Conservation (phyloP, 345 rosid genomes). For the Populus davidiana region DNA sequence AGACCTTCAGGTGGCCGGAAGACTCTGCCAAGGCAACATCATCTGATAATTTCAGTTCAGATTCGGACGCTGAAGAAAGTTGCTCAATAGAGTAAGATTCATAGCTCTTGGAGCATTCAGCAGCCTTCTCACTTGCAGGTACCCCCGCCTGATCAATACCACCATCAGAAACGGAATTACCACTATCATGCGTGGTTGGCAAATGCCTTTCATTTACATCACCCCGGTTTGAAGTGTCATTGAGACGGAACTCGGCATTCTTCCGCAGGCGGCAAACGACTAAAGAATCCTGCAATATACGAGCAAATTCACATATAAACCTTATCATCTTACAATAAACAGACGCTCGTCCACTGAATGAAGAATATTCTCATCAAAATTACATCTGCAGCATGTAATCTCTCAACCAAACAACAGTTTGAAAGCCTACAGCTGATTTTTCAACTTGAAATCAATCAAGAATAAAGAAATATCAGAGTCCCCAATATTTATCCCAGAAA, state of each 20-base stretch:
- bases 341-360: background rate
- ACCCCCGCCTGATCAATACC: constrained; percentile 24
- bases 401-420: background rate
- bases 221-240: constrained; percentile 23
- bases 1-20: constrained; percentile 46
- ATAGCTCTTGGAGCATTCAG: constrained; percentile 37
- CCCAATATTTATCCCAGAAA: too few species aligned
- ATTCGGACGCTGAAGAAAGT: constrained; percentile 42
- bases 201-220: constrained; percentile 25
- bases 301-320: background rate
- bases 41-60: constrained; percentile 36
- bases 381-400: background rate
- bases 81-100: constrained; percentile 58
- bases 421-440: background rate
- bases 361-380: background rate
- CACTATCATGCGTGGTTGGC: constrained; percentile 17
- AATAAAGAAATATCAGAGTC: too few species aligned
- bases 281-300: constrained; percentile 51
- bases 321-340: background rate
- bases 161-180: constrained; percentile 24
- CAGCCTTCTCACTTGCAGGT: constrained; percentile 32
- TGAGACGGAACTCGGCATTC: constrained; percentile 51
- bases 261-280: constrained; percentile 81
- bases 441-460: background rate
- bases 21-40: constrained; percentile 44